phyloP scores from a whole-genome alignment of 2,329 filamentous ascomycete genomes.

The Talaromyces pinophilus region DNA sequence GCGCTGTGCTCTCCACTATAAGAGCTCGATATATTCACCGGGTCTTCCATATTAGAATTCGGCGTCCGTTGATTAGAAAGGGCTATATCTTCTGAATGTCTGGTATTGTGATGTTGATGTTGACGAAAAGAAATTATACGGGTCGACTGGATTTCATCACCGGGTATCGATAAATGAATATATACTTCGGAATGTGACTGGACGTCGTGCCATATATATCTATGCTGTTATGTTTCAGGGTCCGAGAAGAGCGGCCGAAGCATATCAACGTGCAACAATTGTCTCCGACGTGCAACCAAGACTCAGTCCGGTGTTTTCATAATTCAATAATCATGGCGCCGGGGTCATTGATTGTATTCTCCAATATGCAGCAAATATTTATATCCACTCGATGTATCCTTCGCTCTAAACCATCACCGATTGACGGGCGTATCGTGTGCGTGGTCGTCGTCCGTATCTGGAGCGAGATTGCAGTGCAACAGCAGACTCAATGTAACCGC shows the following conservation, averaged over 20 bases:
- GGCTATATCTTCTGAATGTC: neutral
- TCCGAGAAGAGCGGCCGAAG: neutral
- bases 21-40: slow-evolving; percentile 16
- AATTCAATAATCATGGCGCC: slow-evolving; percentile 14
- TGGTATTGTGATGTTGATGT: neutral
- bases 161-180: neutral
- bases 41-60: slow-evolving; percentile 18
- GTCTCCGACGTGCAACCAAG: slow-evolving; percentile 7
- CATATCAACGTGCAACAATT: neutral
- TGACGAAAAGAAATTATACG: neutral
- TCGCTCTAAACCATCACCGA: slow-evolving; percentile 1
- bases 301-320: slow-evolving; percentile 19
- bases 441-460: neutral
- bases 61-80: neutral
- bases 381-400: neutral
- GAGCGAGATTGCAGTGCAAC: slow-evolving; percentile 1
- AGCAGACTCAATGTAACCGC: neutral
- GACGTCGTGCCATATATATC: neutral
- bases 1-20: slow-evolving; percentile 26
- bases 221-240: neutral
- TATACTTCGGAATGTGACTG: neutral
- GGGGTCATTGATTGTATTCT: neutral
- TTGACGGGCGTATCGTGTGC: neutral
- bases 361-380: neutral
- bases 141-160: neutral